Evolutionary conservation across 495 filamentous ascomycete genomes (phyloP), one percentile per base, ranked within the genome.

Genomic region (Cercophora sp.): DNA sequence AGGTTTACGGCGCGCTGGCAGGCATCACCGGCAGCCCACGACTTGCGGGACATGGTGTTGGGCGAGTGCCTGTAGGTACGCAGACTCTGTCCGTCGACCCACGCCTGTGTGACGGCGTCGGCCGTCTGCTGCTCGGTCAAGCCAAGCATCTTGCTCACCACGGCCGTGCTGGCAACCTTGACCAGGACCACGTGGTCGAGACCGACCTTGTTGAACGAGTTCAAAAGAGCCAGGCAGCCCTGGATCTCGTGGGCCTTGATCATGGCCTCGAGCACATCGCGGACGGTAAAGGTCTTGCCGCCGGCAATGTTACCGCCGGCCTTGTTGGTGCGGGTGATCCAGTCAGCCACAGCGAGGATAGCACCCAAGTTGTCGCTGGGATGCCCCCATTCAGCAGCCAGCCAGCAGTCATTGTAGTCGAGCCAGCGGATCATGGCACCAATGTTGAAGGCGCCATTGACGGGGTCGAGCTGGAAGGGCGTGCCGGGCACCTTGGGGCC

Each of bases 241-340:
- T 98, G 93, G 64, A 98, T 97, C 71, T 98, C 93, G 73, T 98
- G 93, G 59, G 93, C 93, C 80, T 94, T 96, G 79, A 98, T 96
- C 93, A 98, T 97, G 51, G 82, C 91, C 79, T 97, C 93, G 54
- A 98, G 80, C 22, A 98, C 86, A 59, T 97, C 92, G 62, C 83
- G 85, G 59, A 96, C 74, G 55, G 83, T 94, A 58, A 94, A 78
- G 60, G 89, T 81, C 79, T 87, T 92, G 64, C 93, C 93, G 57
- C 83, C 85, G 34, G 85, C 89, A 15, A 96, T 68, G 60, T 95
- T 93, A 41, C 85, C 86, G 37, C 91, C 91, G 25, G 89, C 86
- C 60, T 87, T 88, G 79, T 96, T 97, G 59, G 92, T 96, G 61
- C 94, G 88, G 29, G 89, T 89, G 54, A 95, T 83, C 94, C 94